Conservation (phyloP, 2,329 filamentous ascomycete genomes). For the Aureobasidium zeae region DNA sequence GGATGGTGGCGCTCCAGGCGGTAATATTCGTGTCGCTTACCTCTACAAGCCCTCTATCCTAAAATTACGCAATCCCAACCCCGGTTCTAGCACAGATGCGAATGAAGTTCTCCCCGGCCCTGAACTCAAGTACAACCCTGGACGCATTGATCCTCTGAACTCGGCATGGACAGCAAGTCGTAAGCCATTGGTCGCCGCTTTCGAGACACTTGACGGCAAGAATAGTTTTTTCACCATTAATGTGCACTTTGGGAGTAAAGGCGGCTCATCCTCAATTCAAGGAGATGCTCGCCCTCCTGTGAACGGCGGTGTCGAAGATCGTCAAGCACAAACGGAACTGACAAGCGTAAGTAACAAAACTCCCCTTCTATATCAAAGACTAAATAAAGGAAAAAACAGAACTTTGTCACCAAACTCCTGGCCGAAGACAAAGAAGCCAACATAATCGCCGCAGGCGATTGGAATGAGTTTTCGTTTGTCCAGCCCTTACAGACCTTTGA, state of each 20-base stretch:
- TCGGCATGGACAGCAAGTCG: constrained; percentile 51
- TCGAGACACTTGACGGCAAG: constrained; percentile 48
- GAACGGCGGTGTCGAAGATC: constrained; percentile 53
- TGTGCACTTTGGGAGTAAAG: constrained; percentile 59
- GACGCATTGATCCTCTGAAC: constrained; percentile 55
- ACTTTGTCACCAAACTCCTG: constrained; percentile 52
- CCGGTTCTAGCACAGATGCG: constrained; percentile 45
- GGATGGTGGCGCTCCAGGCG: constrained; percentile 59
- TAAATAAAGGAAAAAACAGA: constrained; percentile 23
- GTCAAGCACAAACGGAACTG: constrained; percentile 48
- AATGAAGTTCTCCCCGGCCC: constrained; percentile 51
- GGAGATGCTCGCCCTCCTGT: constrained; percentile 58
- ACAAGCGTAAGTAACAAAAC: constrained; percentile 42
- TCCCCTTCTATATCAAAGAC: not conserved
- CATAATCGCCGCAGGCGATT: constrained; percentile 57
- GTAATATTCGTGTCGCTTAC: constrained; percentile 64
- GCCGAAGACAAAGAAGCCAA: constrained; percentile 45
- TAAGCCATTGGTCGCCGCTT: constrained; percentile 59
- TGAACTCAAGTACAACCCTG: constrained; percentile 58
- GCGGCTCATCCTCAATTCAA: constrained; percentile 54
- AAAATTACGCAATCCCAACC: constrained; percentile 50
- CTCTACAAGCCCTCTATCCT: constrained; percentile 55
- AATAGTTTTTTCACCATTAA: constrained; percentile 62
- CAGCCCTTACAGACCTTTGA: constrained; percentile 49
- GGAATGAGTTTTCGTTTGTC: constrained; percentile 62